Evolutionary conservation across 108 stramenopile species (phyloP).

Genomic region (Cyclotella baltica): DNA sequence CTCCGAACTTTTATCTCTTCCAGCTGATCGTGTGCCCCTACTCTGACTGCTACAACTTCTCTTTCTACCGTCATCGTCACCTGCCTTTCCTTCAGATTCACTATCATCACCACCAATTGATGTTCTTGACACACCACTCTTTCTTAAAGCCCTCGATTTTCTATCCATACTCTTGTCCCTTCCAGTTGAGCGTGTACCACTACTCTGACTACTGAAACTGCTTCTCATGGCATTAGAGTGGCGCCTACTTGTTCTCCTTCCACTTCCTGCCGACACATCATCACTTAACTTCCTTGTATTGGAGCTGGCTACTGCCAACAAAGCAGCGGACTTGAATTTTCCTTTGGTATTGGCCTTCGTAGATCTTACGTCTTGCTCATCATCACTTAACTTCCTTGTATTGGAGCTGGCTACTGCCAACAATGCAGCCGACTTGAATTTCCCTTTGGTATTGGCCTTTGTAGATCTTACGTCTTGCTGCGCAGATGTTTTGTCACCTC

Average conservation of each 20-base stretch:
- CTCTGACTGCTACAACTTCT: neutral
- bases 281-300: too few relatives aligned
- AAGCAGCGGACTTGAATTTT: neutral
- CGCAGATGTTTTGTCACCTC: slow-evolving; percentile 25
- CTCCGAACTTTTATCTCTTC: neutral
- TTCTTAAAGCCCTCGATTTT: too few relatives aligned
- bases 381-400: too few relatives aligned
- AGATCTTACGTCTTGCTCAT: too few relatives aligned
- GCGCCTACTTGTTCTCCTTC: neutral
- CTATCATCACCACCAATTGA: too few relatives aligned
- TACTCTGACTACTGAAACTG: neutral
- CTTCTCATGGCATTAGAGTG: too few relatives aligned
- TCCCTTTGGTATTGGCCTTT: neutral
- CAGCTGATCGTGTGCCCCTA: neutral
- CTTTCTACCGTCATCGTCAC: too few relatives aligned
- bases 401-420: neutral
- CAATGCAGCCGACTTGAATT: neutral
- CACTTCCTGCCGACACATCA: neutral
- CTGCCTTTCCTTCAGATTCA: too few relatives aligned
- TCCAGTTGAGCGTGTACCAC: neutral
- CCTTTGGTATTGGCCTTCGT: neutral
- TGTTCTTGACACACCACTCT: too few relatives aligned
- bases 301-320: neutral
- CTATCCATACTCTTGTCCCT: neutral
- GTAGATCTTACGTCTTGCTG: too few relatives aligned